Conservation (phyloP, 768 basidiomycete species). For the Amanita polypyramis region DNA sequence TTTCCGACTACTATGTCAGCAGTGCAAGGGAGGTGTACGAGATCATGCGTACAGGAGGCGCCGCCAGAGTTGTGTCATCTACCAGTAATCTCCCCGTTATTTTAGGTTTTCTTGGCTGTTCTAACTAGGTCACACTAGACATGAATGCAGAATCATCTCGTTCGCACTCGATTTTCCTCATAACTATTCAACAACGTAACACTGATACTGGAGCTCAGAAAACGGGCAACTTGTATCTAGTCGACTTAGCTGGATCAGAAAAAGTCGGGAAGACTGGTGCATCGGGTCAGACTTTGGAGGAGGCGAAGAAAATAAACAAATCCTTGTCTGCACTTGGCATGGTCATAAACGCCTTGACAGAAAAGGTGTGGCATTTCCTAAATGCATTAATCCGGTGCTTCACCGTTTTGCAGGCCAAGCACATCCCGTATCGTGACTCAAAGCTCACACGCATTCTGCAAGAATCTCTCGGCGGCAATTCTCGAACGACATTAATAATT, state of each 20-base stretch:
- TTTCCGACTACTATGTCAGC: constrained; percentile 97
- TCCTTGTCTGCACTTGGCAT: constrained; percentile 94
- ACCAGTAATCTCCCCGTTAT: constrained; percentile 59
- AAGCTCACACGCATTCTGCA: constrained; percentile 98
- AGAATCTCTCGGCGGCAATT: constrained; percentile 96
- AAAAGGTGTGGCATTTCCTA: constrained; percentile 52
- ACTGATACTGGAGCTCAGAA: constrained; percentile 94
- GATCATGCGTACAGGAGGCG: constrained; percentile 95
- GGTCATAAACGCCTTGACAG: constrained; percentile 98
- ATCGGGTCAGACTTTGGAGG: constrained; percentile 96
- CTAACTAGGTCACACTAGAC: constrained; percentile 37
- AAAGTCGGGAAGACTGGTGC: constrained; percentile 99
- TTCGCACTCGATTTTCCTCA: constrained; percentile 97
- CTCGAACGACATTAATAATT: constrained; percentile 94
- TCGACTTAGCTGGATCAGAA: constrained; percentile 97
- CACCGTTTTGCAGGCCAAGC: constrained; percentile 57
- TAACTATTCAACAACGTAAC: constrained; percentile 94
- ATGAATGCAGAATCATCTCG: constrained; percentile 99
- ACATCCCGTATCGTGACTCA: constrained; percentile 97
- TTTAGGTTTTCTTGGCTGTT: not conserved
- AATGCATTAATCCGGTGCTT: not conserved
- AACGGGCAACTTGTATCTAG: constrained; percentile 93
- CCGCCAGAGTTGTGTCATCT: constrained; percentile 82
- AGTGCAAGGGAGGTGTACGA: constrained; percentile 95
- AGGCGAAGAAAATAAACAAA: constrained; percentile 99